Evolutionary conservation across 345 rosid species (phyloP), one percentile per base, ranked within the genome.

Genomic region (Syzygium grande): DNA sequence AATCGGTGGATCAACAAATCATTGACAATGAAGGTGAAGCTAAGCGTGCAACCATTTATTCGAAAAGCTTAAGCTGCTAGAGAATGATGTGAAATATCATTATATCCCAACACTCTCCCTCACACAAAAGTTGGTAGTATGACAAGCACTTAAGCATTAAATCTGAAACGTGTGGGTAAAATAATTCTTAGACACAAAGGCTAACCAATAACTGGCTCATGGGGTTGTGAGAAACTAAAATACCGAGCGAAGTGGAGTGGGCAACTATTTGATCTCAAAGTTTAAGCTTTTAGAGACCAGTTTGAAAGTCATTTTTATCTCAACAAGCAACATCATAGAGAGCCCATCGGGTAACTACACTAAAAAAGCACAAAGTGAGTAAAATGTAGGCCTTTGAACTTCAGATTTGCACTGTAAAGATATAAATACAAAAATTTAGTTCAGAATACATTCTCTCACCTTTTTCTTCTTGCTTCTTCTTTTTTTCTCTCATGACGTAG

Each of bases 381-480:
- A 52, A 85, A 51, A 58, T 54, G 58, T 9, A 52, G 86, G 65
- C 38, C 61, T 21, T 85, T 49, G 43, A 84, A 53, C 55, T 63
- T 58, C 56, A 30, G 65, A 23, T 61, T 78, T 16, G 22, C 61
- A 84, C 55, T 84, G 17, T 34, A 34, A 73, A 38, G 46, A 73
- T 21, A 38, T 34, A 55, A 21, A 9, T 73, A 73, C 49, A 17
- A 73, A 14, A 38, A 38, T 38, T 38, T 34, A 52, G 43, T 29
- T 52, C 38, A 46, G 43, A 73, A 34, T 34, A 73, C 7, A 38
- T 73, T 38, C 49, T 73, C 51, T 88, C 84, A 97, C 99, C 97
- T 93, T 95, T 97, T 49, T 97, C 99, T 89, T 98, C 98, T 90
- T 98, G 98, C 93, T 94, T 97, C 93, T 92, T 98, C 93, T 96